Evolutionary conservation across 2,329 filamentous ascomycete species (phyloP), one percentile per base, ranked within the genome.

Genomic region (Fusarium nematophilum): DNA sequence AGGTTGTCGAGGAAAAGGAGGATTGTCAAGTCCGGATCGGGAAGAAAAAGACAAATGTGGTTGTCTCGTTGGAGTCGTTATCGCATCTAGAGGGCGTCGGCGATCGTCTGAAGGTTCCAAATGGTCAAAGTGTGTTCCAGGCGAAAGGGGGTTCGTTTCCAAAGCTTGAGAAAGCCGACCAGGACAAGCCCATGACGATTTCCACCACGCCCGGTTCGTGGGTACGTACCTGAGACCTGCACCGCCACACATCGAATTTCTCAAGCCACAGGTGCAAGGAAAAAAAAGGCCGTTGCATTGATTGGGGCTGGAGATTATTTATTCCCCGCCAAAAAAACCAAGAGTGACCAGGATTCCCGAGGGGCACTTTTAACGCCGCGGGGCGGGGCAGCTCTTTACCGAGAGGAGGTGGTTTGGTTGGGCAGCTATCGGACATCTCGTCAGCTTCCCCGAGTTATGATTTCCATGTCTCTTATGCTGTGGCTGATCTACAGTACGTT

Each of bases 71-170:
- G n/a, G n/a, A n/a, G n/a, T 39, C 34, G 45, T 15, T 45, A 6
- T 39, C 15, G 36, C 56, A 25, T 36, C 29, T 29, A 36, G 17
- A 13, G 46, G 25, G 14, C 26, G 36, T 44, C 13, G 31, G 14
- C 5, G 31, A 17, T 34, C 13, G 31, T 34, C 8, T n/a, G 5
- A 14, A 5, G 10, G 11, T 18, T 26, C 38, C 13, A 45, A 53
- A 38, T n/a, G n/a, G 37, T 31, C 21, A 49, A 48, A 45, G n/a
- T n/a, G n/a, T n/a, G n/a, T n/a, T n/a, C n/a, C 36, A 33, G 30
- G 25, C 43, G 60, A 64, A 63, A 63, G 60, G 60, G 56, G 60
- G n/a, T 14, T 60, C 25, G 42, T 49, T 34, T 62, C 52, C 29
- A 45, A 57, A 42, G 29, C 50, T n/a, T n/a, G n/a, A n/a, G n/a